Evolutionary conservation across 2,329 filamentous ascomycete species (phyloP).

Genomic region (Penicillium polonicum): DNA sequence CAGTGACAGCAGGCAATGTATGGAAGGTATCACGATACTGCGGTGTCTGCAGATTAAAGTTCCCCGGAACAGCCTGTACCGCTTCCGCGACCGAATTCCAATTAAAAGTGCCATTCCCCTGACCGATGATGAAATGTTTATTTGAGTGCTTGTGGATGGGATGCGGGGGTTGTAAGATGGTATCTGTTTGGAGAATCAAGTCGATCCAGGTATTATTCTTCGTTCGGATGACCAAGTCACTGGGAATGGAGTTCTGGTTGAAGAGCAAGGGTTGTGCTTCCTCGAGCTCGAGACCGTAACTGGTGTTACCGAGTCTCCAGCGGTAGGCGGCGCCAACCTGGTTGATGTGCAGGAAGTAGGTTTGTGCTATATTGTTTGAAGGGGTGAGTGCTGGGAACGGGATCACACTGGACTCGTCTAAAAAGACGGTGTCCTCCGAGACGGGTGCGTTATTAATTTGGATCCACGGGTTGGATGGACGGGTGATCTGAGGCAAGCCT

Average conservation of each 20-base stretch:
- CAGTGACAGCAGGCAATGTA: conserved; percentile 35
- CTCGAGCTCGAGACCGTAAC: conserved; percentile 26
- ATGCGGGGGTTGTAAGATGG: conserved; percentile 53
- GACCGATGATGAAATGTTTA: conserved; percentile 59
- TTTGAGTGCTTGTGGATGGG: conserved; percentile 66
- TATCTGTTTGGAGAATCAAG: conserved; percentile 49
- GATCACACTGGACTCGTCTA: conserved; percentile 45
- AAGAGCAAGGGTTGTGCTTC: conserved; percentile 27
- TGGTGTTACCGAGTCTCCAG: conserved; percentile 29
- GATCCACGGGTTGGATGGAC: conserved; percentile 47
- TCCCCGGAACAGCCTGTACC: conserved; percentile 45
- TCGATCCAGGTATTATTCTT: conserved; percentile 56
- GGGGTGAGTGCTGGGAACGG: conserved; percentile 52
- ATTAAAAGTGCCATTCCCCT: conserved; percentile 52
- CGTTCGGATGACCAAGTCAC: conserved; percentile 49
- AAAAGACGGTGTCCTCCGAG: conserved; percentile 43
- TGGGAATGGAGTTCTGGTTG: conserved; percentile 29
- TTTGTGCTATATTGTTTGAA: conserved; percentile 46
- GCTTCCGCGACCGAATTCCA: conserved; percentile 58
- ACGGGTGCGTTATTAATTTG: conserved; percentile 50
- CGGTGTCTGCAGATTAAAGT: conserved; percentile 60
- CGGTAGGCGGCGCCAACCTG: conserved; percentile 24
- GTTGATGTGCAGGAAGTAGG: conserved; percentile 26
- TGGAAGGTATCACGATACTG: conserved; percentile 53
- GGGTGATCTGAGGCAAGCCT: conserved; percentile 15